Percentiles rank a stretch among this genome's conserved stretches.
Conservation (phyloP, 2,329 filamentous ascomycete genomes). For the Exophiala phaeomuriformis region DNA sequence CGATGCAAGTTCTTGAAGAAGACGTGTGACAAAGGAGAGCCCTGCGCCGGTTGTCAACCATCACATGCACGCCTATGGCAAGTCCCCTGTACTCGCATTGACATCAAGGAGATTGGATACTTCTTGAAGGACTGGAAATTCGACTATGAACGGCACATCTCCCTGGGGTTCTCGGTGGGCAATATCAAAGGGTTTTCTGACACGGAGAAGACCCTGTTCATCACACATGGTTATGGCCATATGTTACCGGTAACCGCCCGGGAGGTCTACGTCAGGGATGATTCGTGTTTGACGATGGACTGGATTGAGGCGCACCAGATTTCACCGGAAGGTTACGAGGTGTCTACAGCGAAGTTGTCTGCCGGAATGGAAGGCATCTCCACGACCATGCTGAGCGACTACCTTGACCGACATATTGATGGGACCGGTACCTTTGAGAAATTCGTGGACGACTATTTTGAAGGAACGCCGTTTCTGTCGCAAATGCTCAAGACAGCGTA, state of each 20-base stretch:
- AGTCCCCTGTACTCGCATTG: slow-evolving; percentile 93
- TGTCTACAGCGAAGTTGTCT: slow-evolving; percentile 80
- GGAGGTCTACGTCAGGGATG: slow-evolving; percentile 85
- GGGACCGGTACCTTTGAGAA: slow-evolving; percentile 81
- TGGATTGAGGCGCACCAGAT: slow-evolving; percentile 80
- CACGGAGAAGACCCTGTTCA: slow-evolving; percentile 65
- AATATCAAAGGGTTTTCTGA: slow-evolving; percentile 82
- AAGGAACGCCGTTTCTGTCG: slow-evolving; percentile 88
- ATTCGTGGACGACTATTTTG: slow-evolving; percentile 93
- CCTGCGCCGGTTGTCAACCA: slow-evolving; percentile 89
- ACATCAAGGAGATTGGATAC: slow-evolving; percentile 96
- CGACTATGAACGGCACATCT: slow-evolving; percentile 86
- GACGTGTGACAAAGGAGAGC: slow-evolving; percentile 96
- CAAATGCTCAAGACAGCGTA: slow-evolving; percentile 95
- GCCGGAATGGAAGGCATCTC: slow-evolving; percentile 85
- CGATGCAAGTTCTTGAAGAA: slow-evolving; percentile 99
- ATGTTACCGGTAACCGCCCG: slow-evolving; percentile 87
- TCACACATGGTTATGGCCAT: slow-evolving; percentile 93
- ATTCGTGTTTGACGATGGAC: slow-evolving; percentile 86
- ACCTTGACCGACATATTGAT: slow-evolving; percentile 91
- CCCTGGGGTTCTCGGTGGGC: slow-evolving; percentile 78
- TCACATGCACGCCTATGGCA: slow-evolving; percentile 95
- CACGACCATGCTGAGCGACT: slow-evolving; percentile 72
- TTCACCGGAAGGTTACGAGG: slow-evolving; percentile 66
- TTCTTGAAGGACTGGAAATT: slow-evolving; percentile 99